Conservation (phyloP, 176 grass and related monocot species). For the Elaeis guineensis region DNA sequence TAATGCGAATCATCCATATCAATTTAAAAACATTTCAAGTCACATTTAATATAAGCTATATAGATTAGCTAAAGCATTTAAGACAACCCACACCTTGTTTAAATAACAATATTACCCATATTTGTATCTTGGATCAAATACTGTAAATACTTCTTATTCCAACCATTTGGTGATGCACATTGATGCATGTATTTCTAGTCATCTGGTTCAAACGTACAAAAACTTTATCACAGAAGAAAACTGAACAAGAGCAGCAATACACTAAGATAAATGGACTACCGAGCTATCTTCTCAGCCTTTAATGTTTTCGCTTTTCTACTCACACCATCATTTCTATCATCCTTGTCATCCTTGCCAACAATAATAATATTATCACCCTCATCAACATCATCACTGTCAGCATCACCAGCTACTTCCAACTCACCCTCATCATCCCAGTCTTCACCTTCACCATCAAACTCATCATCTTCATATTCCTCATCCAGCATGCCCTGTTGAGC, state of each 20-base stretch:
- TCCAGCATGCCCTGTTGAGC: constrained; percentile 36
- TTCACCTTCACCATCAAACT: constrained; percentile 3
- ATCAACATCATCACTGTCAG: constrained; percentile 18
- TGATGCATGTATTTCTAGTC: background rate
- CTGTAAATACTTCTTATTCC: too few species aligned
- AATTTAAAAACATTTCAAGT: too few species aligned
- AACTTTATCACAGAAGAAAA: background rate
- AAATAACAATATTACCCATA: too few species aligned
- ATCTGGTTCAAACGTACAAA: background rate
- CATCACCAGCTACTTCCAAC: constrained; percentile 22
- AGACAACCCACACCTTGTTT: too few species aligned
- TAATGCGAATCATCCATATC: too few species aligned
- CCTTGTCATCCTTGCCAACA: constrained; percentile 32
- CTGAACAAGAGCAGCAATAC: background rate
- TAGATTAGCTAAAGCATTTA: too few species aligned
- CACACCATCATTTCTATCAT: background rate
- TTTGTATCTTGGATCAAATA: too few species aligned
- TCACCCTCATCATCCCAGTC: constrained; percentile 17
- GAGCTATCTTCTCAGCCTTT: constrained; percentile 8
- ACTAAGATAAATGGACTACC: background rate
- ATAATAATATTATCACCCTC: constrained; percentile 57
- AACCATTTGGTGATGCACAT: too few species aligned
- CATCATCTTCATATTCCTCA: constrained; percentile 28
- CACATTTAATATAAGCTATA: too few species aligned
- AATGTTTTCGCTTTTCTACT: constrained; percentile 18